phyloP scores from a whole-genome alignment of 345 rosid species.

The Xanthoceras sorbifolium region DNA sequence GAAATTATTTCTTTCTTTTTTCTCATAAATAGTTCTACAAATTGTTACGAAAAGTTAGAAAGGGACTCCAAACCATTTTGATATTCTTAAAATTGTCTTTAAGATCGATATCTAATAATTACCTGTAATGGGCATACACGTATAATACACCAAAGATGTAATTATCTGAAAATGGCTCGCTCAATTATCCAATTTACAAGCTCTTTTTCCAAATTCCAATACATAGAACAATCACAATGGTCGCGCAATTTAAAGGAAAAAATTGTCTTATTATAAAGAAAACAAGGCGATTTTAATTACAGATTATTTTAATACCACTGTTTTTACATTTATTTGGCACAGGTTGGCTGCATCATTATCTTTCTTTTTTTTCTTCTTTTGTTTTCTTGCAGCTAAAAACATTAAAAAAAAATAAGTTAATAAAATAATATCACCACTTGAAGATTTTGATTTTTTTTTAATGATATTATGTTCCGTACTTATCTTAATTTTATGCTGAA shows the following conservation, averaged over 20 bases:
- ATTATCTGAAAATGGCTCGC: neutral
- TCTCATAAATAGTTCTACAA: too few relatives aligned
- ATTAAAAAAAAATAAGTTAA: neutral
- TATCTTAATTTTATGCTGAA: neutral
- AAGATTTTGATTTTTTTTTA: too few relatives aligned
- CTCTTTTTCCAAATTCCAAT: too few relatives aligned
- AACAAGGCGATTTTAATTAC: too few relatives aligned
- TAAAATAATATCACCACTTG: neutral
- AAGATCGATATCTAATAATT: neutral
- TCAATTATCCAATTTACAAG: too few relatives aligned
- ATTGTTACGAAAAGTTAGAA: too few relatives aligned
- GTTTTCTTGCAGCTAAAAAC: too few relatives aligned
- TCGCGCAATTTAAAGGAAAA: too few relatives aligned
- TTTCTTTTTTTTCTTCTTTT: neutral
- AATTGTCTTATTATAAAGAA: too few relatives aligned
- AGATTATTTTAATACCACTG: neutral
- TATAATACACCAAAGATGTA: neutral
- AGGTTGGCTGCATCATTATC: neutral
- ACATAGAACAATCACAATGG: too few relatives aligned
- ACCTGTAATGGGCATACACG: neutral
- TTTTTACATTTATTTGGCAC: too few relatives aligned
- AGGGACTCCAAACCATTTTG: neutral
- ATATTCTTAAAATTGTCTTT: neutral
- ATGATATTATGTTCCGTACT: neutral
- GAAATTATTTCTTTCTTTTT: too few relatives aligned